These are phyloP conservation scores for Pyrenochaeta sp. DNA, from an alignment of 2,329 filamentous ascomycete species.

Conservation along the genomic window DNA sequence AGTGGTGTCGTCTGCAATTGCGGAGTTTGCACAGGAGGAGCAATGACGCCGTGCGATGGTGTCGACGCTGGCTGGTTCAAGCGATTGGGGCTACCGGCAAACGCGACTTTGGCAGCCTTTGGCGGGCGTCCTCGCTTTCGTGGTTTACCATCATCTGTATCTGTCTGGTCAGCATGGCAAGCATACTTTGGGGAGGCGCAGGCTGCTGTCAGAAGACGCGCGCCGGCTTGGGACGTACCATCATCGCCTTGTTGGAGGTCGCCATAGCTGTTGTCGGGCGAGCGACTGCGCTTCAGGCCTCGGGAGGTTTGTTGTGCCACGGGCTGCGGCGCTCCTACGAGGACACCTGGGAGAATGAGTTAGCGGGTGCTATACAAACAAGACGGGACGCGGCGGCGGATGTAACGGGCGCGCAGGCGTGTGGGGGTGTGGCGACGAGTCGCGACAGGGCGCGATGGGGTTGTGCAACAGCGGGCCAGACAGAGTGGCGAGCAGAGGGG, in stretches of 20 bases:
- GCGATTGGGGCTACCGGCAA: slow-evolving; percentile 62
- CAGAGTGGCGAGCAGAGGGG: slow-evolving; percentile 3
- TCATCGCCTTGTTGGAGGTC: slow-evolving; percentile 41
- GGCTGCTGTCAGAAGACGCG: not conserved
- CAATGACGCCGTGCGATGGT: slow-evolving; percentile 60
- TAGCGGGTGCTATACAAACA: slow-evolving; percentile 27
- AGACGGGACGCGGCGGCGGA: slow-evolving; percentile 35
- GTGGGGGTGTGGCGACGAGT: slow-evolving; percentile 10
- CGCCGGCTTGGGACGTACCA: slow-evolving; percentile 29
- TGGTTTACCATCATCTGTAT: slow-evolving; percentile 42
- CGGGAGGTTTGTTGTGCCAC: slow-evolving; percentile 45
- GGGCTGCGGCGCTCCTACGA: slow-evolving; percentile 38
- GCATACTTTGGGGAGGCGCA: not conserved
- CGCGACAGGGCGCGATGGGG: slow-evolving; percentile 16
- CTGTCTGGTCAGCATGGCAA: slow-evolving; percentile 15
- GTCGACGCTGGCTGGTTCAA: slow-evolving; percentile 58
- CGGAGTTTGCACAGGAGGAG: slow-evolving; percentile 60
- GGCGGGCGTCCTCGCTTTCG: slow-evolving; percentile 64
- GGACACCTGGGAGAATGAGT: slow-evolving; percentile 34
- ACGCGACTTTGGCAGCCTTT: slow-evolving; percentile 62
- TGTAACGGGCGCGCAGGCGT: slow-evolving; percentile 38
- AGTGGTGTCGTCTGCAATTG: slow-evolving; percentile 60
- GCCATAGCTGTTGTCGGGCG: slow-evolving; percentile 47
- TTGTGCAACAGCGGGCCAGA: slow-evolving; percentile 10
- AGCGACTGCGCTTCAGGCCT: slow-evolving; percentile 52